Evolutionary conservation across 1,284 basidiomycete genomes (phyloP).

Genomic region (Fistulinella cinereoalba): DNA sequence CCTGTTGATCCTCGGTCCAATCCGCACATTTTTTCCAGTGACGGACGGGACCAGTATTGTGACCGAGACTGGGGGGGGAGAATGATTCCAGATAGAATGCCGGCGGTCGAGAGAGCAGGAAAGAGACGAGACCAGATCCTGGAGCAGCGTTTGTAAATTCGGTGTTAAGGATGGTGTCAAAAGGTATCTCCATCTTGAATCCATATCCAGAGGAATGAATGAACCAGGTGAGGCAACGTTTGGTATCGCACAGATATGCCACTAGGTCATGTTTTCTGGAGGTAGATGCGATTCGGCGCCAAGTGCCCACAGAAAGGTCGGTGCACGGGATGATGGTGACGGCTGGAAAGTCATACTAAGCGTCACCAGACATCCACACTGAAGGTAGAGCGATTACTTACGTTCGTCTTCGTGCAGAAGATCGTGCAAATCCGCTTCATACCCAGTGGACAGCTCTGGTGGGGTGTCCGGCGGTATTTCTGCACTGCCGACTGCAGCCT

Average conservation of each 20-base stretch:
- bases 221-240: slow-evolving; percentile 71
- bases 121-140: slow-evolving; percentile 56
- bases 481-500: slow-evolving; percentile 36
- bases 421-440: slow-evolving; percentile 57
- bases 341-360: slow-evolving; percentile 40
- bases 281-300: slow-evolving; percentile 66
- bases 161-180: slow-evolving; percentile 55
- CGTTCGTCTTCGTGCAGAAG: slow-evolving; percentile 72
- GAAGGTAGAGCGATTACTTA: slow-evolving; percentile 39
- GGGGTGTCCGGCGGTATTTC: slow-evolving; percentile 49
- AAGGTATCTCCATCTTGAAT: slow-evolving; percentile 83
- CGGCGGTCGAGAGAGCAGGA: slow-evolving; percentile 63
- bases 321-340: slow-evolving; percentile 73
- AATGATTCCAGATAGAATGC: slow-evolving; percentile 61
- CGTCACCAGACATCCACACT: slow-evolving; percentile 6
- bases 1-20: slow-evolving; percentile 77
- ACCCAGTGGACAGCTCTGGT: slow-evolving; percentile 50
- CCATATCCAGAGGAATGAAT: slow-evolving; percentile 66
- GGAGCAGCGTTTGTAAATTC: slow-evolving; percentile 56
- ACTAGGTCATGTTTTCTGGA: slow-evolving; percentile 61
- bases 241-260: slow-evolving; percentile 67
- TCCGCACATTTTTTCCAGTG: slow-evolving; percentile 67
- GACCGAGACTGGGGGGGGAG: slow-evolving; percentile 28
- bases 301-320: slow-evolving; percentile 69
- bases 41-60: slow-evolving; percentile 36